These are phyloP conservation scores for Colletotrichum paranaense DNA, from an alignment of 2,329 filamentous ascomycete genomes.

Conservation along the genomic window DNA sequence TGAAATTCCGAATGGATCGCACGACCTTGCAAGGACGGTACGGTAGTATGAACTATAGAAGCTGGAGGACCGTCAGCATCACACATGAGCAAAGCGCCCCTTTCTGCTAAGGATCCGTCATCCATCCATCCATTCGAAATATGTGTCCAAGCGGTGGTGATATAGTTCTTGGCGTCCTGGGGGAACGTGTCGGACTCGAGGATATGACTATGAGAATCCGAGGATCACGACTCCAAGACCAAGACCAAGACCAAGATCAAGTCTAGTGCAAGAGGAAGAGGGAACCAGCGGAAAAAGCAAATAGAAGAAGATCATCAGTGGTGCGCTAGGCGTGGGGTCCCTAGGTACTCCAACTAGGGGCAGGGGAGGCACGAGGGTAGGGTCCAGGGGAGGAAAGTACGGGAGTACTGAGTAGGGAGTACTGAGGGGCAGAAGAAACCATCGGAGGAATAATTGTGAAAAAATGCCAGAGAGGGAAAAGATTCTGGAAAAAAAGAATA, in stretches of 20 bases:
- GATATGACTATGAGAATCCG: background rate
- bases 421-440: constrained; percentile 15
- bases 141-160: constrained; percentile 24
- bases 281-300: constrained; percentile 5
- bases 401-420: too few relatives aligned
- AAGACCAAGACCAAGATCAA: background rate
- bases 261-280: too few relatives aligned
- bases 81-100: constrained; percentile 25
- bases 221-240: background rate
- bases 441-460: constrained; percentile 20
- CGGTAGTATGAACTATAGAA: background rate
- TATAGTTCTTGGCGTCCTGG: constrained; percentile 19
- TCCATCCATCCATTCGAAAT: constrained; percentile 1
- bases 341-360: background rate
- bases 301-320: constrained; percentile 9
- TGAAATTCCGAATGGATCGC: constrained; percentile 2
- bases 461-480: constrained; percentile 11
- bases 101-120: background rate
- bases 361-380: background rate
- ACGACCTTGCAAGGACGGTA: constrained; percentile 15
- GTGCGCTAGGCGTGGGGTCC: constrained; percentile 17
- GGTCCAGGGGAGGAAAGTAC: too few relatives aligned
- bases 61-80: background rate
- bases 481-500: background rate
- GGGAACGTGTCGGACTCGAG: background rate